phyloP scores from a whole-genome alignment of 768 basidiomycete species.

The Paxillus involutus region DNA sequence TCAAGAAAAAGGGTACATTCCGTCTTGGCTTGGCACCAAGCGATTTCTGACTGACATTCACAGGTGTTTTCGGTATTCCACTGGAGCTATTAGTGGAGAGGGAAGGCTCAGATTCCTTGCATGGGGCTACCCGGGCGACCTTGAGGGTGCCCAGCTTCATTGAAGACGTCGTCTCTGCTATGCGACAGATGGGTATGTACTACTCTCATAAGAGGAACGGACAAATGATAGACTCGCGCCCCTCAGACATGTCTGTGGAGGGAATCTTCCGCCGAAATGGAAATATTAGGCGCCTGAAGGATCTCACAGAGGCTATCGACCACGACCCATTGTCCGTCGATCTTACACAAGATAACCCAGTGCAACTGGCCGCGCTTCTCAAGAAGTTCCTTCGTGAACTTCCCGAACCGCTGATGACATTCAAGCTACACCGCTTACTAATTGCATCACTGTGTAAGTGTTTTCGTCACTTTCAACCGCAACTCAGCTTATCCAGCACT shows the following conservation, averaged over 20 bases:
- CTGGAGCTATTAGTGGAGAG: slow-evolving; percentile 91
- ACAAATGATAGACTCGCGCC: slow-evolving; percentile 2
- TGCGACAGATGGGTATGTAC: slow-evolving; percentile 95
- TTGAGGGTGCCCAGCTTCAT: slow-evolving; percentile 95
- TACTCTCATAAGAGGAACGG: neutral
- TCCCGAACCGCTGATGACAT: slow-evolving; percentile 95
- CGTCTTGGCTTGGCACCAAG: slow-evolving; percentile 1
- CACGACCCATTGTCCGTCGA: slow-evolving; percentile 93
- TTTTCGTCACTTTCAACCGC: neutral
- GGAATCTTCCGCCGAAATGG: slow-evolving; percentile 99
- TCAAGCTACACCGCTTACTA: slow-evolving; percentile 86
- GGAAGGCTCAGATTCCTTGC: slow-evolving; percentile 93
- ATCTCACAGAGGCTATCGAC: slow-evolving; percentile 90
- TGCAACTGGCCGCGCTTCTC: slow-evolving; percentile 93
- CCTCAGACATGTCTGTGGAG: slow-evolving; percentile 94
- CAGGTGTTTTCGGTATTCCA: slow-evolving; percentile 92
- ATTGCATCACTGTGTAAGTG: slow-evolving; percentile 85
- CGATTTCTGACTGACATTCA: slow-evolving; percentile 10
- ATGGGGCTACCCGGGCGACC: slow-evolving; percentile 83
- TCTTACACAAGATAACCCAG: slow-evolving; percentile 91
- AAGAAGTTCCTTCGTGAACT: slow-evolving; percentile 97
- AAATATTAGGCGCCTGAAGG: slow-evolving; percentile 90
- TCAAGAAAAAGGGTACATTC: slow-evolving; percentile 80
- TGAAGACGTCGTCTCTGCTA: slow-evolving; percentile 96
- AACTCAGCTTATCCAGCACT: slow-evolving; percentile 9